phyloP scores from a whole-genome alignment of 306 rosid species.

The Chamaecrista fasciculata region DNA sequence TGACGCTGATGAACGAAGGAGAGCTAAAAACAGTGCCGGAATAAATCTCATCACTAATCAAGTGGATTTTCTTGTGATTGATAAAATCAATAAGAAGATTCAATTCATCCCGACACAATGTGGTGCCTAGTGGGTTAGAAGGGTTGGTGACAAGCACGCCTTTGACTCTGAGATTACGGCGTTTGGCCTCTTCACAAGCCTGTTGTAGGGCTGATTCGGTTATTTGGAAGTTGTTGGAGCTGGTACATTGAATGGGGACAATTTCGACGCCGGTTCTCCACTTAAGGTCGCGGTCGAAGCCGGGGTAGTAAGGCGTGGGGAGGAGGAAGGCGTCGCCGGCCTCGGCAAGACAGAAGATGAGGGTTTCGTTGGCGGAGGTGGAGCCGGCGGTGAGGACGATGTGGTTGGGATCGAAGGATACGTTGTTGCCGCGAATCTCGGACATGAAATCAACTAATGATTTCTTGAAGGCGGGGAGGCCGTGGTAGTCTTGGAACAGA shows the following conservation, averaged over 20 bases:
- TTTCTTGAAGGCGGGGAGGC: constrained; percentile 76
- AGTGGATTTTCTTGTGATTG: constrained; percentile 49
- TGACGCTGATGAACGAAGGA: constrained; percentile 58
- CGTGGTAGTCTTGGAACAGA: constrained; percentile 94
- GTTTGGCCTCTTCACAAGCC: constrained; percentile 56
- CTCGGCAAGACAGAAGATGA: constrained; percentile 74
- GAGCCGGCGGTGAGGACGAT: constrained; percentile 79
- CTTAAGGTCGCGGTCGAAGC: constrained; percentile 86
- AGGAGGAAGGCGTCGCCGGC: constrained; percentile 74
- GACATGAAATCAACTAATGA: constrained; percentile 81
- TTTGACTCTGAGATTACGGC: constrained; percentile 63
- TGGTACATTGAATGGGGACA: constrained; percentile 74
- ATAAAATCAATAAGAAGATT: constrained; percentile 59
- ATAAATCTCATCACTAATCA: constrained; percentile 84
- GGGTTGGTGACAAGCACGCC: constrained; percentile 84
- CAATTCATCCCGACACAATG: constrained; percentile 53
- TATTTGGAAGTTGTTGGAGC: constrained; percentile 68
- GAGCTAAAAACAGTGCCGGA: constrained; percentile 77
- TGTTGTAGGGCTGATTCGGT: constrained; percentile 51
- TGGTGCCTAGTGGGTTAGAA: constrained; percentile 86
- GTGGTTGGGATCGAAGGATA: constrained; percentile 61
- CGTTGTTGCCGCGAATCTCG: constrained; percentile 66
- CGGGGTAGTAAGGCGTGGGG: constrained; percentile 87
- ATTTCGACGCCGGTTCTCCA: constrained; percentile 82
- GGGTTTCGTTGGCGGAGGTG: constrained; percentile 81